These are phyloP conservation scores for Hypoxylon rickii DNA, from an alignment of 495 filamentous ascomycete genomes.

Conservation along the genomic window DNA sequence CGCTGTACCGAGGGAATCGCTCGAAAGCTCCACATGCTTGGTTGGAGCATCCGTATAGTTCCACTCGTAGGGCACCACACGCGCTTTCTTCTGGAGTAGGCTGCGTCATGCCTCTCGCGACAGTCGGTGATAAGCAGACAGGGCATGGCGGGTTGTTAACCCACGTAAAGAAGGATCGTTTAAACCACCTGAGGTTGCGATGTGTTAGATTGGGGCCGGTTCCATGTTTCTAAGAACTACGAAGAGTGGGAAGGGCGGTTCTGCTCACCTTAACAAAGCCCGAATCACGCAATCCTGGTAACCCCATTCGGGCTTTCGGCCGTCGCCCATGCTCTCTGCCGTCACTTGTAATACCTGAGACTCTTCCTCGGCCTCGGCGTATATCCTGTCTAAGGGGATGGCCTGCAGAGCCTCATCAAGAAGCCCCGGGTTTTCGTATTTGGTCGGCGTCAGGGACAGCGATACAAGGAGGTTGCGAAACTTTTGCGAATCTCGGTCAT, in stretches of 20 bases:
- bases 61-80: constrained; percentile 81
- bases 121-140: constrained; percentile 79
- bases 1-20: constrained; percentile 91
- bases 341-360: constrained; percentile 82
- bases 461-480: constrained; percentile 84
- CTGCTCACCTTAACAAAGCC: constrained; percentile 75
- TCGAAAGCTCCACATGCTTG: constrained; percentile 73
- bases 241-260: constrained; percentile 1
- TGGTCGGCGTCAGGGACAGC: constrained; percentile 80
- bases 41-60: constrained; percentile 84
- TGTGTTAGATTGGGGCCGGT: constrained; percentile 38
- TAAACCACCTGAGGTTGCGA: constrained; percentile 78
- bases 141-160: constrained; percentile 93
- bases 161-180: constrained; percentile 90
- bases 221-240: too few relatives aligned
- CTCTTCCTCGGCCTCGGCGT: constrained; percentile 93
- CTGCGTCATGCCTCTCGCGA: constrained; percentile 76
- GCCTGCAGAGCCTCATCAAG: constrained; percentile 87
- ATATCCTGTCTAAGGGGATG: constrained; percentile 90
- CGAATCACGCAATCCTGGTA: constrained; percentile 97
- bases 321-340: constrained; percentile 79
- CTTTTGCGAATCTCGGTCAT: constrained; percentile 73
- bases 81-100: constrained; percentile 88
- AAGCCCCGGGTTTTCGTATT: constrained; percentile 96
- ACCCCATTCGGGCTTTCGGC: constrained; percentile 86